Evolutionary conservation across 768 basidiomycete species (phyloP), one percentile per base, ranked within the genome.

Genomic region (Trametes villosa): DNA sequence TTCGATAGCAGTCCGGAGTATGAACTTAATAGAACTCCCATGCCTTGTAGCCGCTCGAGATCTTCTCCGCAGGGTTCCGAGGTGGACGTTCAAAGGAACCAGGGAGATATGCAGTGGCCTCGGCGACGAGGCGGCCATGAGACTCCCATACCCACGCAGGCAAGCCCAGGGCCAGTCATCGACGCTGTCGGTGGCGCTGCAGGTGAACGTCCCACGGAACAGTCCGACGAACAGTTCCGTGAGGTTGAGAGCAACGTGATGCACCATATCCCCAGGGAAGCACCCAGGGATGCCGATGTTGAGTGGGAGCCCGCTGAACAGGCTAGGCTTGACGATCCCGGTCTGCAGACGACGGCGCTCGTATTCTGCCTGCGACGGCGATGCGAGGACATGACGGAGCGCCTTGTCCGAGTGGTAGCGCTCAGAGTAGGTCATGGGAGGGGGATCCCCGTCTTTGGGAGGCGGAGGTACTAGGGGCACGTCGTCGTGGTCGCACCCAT

Each of bases 1-100:
- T 22, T 72, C 67, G 17, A 72, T 68, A 9, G 62, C 60, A 4
- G 60, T 38, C 0, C 67, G 62, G 20, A 70, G 66, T 0, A 69
- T 44, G 46, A 7, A 74, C 34, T 46, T 70, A 72, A 0, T 53
- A 30, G 38, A 53, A 72, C 44, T 74, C 72, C 56, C 63, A 67
- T 3, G 73, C 72, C 41, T 75, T 75, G 62, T 74, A 75, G 0
- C 72, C 71, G 29, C 67, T 71, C 3, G 71, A 62, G 53, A 80
- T 72, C 57, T 81, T 80, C 41, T 75, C 67, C 0, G 77, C 77
- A n/a, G 69, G 68, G 57, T 81, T 77, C 0, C 76, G 72, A 2
- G 78, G 81, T 8, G 77, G 74, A 6, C 74, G 69, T 62, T 79
- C 75, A 67, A 79, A 80, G 0, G 74, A 78, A 0, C 72, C 70